A percentile compares a stretch with the other conserved stretches of the same genome.
phyloP scores from a whole-genome alignment of 345 rosid genomes.

The Ceriops tagal region DNA sequence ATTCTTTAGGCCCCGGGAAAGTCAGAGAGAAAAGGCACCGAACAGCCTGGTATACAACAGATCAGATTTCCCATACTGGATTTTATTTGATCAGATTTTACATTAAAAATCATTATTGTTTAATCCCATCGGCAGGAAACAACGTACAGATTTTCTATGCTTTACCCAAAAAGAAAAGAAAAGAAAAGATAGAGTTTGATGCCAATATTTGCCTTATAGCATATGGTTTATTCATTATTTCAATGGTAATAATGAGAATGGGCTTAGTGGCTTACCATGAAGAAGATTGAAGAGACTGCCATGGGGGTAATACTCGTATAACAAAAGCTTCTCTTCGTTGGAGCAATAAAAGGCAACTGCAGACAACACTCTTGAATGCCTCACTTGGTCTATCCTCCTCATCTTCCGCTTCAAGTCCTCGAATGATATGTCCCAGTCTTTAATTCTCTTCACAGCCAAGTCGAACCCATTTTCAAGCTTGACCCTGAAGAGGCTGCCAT shows the following conservation, averaged over 20 bases:
- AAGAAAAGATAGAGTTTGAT: no score
- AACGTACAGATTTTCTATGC: no score
- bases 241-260: not conserved
- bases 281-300: slow-evolving; percentile 60
- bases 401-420: slow-evolving; percentile 47
- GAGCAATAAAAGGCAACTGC: slow-evolving; percentile 58
- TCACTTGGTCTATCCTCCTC: slow-evolving; percentile 38
- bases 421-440: slow-evolving; percentile 33
- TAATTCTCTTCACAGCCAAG: slow-evolving; percentile 56
- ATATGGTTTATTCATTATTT: no score
- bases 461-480: slow-evolving; percentile 30
- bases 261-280: slow-evolving; percentile 43
- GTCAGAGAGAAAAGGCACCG: no score
- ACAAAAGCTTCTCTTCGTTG: slow-evolving; percentile 56
- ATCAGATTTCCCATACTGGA: no score
- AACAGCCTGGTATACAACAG: no score
- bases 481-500: slow-evolving; percentile 63
- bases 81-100: no score
- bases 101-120: no score
- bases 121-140: no score
- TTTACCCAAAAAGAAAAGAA: no score
- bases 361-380: slow-evolving; percentile 46
- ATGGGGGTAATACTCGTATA: slow-evolving; percentile 44
- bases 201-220: no score
- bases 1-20: no score